Base-by-base conservation (phyloP, 176 grass and related monocot genomes). In the Alloteropsis semialata region DNA sequence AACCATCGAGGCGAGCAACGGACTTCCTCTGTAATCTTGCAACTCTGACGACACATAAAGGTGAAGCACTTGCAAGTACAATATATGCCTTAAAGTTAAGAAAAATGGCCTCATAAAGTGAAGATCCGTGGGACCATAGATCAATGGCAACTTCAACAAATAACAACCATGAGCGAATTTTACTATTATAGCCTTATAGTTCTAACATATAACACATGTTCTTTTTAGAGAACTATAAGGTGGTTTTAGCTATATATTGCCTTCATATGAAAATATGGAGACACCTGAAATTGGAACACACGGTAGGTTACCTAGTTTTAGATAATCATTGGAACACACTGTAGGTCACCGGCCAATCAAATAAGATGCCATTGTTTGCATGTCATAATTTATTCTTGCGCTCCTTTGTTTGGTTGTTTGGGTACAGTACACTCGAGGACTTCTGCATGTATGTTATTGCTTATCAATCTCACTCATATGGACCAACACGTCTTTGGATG, bases 1-100 rank as follows among this genome's bases (percentile, higher is more conserved):
- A 38, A 48, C 10, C 28, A 68, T 0, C 0, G 0, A 5, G 1
- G 21, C 1, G 0, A 30, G 22, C 2, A 42, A 2, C 29, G 0
- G 13, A 21, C 18, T 43, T 83, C 78, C 46, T 62, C 2, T 0
- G 0, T 21, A 85, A 81, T 85, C 54, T 82, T 3, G 55, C 27
- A n/a, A 4, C 44, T 54, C 12, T 19, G 3, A 46, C 24, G 3
- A 46, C 28, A 45, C 25, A 37, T 85, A 89, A 89, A 76, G 62
- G 0, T 1, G n/a, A 64, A 64, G 27, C 63, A 64, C 77, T 71
- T 37, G 39, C 1, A 0, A 18, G 5, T 42, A 53, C 15, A 25
- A 15, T 33, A 43, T 27, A 11, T 10, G 0, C 17, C 14, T 83
- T 42, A 42, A 75, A 16, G 45, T 9, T n/a, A 30, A 4, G 62